Evolutionary conservation across 345 rosid genomes (phyloP), one percentile per base, ranked within the genome.

Genomic region (Boechera stricta): DNA sequence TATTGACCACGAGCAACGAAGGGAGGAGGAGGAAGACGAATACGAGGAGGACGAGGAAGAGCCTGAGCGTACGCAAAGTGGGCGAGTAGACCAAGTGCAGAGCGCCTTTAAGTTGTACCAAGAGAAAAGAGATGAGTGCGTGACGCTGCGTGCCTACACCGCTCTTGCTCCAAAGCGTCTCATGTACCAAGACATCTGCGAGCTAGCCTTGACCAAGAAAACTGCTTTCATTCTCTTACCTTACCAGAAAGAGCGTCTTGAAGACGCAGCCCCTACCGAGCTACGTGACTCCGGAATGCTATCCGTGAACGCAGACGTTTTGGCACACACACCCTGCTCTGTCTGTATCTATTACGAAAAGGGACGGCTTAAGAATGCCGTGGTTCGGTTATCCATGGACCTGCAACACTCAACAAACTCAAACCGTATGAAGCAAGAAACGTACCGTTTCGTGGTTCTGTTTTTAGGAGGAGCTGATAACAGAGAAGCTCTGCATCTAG

Each of bases 381-480:
- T 72, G 0, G 21, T 67, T 7, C 63, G 61, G 0, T 56, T 71
- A 6, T 59, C 62, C 2, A 41, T 65, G 26, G 81, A 81, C 47
- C 47, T 16, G 3, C 60, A 71, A 56, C 35, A 21, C 10, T 71
- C 44, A 41, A 41, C 44, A 41, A 41, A 41, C 44, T 41, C 60
- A 65, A 28, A 67, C 31, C 38, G 10, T 48, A 11, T 18, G 64
- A 66, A 32, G 21, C 76, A 80, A 36, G 73, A 67, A 5, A 26
- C 54, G 0, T 76, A 78, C 26, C 76, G 80, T 11, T 82, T 82
- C 5, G 83, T 79, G 0, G 61, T 94, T 59, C 33, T 91, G 28
- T 94, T 94, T 53, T 32, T 87, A 4, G 98, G 96, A 55, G 98
- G 97, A 18, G 80, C 93, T 5, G 97, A 91, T 49, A 78, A 85